phyloP scores from a whole-genome alignment of 2,329 filamentous ascomycete species.

The Anthostomella pinea region DNA sequence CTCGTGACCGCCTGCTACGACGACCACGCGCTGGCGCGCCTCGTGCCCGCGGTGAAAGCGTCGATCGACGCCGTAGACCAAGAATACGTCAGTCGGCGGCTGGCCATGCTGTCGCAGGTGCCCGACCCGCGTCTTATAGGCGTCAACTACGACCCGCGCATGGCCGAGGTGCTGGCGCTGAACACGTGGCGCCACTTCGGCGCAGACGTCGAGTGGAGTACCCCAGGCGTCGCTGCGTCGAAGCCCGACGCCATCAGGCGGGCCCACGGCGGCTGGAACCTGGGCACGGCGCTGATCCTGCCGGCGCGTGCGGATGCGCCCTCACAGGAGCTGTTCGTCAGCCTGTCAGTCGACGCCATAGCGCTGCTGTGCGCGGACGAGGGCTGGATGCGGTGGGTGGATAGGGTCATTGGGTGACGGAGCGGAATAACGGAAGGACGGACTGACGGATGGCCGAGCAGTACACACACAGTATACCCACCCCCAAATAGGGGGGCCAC shows the following conservation, averaged over 20 bases:
- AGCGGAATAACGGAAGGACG: constrained; percentile 3
- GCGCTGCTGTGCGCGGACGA: constrained; percentile 28
- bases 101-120: constrained; percentile 35
- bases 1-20: constrained; percentile 25
- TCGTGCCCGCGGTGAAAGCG: constrained; percentile 31
- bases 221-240: constrained; percentile 34
- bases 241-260: constrained; percentile 35
- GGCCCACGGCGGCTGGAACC: constrained; percentile 29
- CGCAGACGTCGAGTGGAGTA: constrained; percentile 38
- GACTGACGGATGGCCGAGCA: constrained; percentile 19
- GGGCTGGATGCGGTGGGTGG: constrained; percentile 33
- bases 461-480: constrained; percentile 9
- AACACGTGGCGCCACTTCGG: constrained; percentile 46
- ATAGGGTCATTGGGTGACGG: constrained; percentile 31
- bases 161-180: constrained; percentile 39
- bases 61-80: constrained; percentile 40
- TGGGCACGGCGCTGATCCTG: constrained; percentile 33
- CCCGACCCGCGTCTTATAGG: constrained; percentile 40
- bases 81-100: constrained; percentile 36
- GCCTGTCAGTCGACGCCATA: constrained; percentile 32
- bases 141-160: constrained; percentile 39
- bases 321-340: constrained; percentile 32
- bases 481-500: no score
- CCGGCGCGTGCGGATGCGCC: constrained; percentile 26
- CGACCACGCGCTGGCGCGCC: constrained; percentile 24